A percentile compares a stretch with the other conserved stretches of the same genome.
phyloP scores from a whole-genome alignment of 179 eudicot species.

The Amaranthus tricolor region DNA sequence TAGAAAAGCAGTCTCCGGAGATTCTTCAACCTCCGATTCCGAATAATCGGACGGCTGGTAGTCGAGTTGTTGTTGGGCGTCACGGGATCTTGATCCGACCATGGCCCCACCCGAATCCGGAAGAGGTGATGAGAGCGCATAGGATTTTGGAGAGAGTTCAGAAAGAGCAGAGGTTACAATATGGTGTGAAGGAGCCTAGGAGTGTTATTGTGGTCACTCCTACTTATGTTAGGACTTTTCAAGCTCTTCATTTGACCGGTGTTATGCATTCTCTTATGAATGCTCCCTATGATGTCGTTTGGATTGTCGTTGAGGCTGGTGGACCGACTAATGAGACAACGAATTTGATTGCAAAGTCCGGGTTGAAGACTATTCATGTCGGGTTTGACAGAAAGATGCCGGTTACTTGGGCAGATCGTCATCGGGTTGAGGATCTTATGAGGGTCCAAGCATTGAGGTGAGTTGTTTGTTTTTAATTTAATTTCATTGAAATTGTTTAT shows the following conservation, averaged over 20 bases:
- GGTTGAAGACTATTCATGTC: constrained; percentile 49
- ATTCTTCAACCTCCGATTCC: constrained; percentile 11
- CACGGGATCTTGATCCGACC: constrained; percentile 90
- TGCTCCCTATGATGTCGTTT: constrained; percentile 58
- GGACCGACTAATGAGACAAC: constrained; percentile 78
- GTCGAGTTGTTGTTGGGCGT: constrained; percentile 80
- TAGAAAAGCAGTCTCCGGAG: constrained; percentile 3
- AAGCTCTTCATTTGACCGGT: constrained; percentile 79
- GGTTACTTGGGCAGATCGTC: constrained; percentile 65
- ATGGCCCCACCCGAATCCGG: constrained; percentile 94
- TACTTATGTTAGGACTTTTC: constrained; percentile 86
- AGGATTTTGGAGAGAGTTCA: constrained; percentile 80
- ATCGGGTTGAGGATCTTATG: constrained; percentile 66
- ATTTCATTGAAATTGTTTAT: neutral
- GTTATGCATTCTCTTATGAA: constrained; percentile 95
- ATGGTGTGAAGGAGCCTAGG: constrained; percentile 75
- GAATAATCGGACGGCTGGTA: constrained; percentile 31
- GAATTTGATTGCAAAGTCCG: constrained; percentile 55
- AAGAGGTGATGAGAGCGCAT: constrained; percentile 84
- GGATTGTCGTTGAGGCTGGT: constrained; percentile 96
- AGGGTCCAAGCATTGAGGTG: constrained; percentile 72
- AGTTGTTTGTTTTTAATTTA: neutral
- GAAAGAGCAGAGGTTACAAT: constrained; percentile 79
- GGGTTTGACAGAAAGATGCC: constrained; percentile 68
- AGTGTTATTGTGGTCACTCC: constrained; percentile 70